Evolutionary conservation across 345 rosid species (phyloP), one percentile per base, ranked within the genome.

Genomic region (Raphanus sativus): DNA sequence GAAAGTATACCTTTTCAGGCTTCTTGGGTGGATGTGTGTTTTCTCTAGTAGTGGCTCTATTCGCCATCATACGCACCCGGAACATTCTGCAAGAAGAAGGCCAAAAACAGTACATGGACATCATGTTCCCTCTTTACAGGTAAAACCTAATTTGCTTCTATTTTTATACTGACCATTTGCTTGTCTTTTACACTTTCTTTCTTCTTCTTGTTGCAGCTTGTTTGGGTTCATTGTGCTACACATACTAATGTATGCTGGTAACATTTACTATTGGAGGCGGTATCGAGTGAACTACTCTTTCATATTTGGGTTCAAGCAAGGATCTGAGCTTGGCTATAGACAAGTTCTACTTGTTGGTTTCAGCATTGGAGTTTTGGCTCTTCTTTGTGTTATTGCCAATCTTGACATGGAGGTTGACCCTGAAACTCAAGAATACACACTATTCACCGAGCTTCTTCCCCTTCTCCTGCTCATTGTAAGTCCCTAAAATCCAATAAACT

Each of bases 71-170:
- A 1, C 85, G 84, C 0, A 80, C 86, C 11, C 77, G 85, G 2
- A 65, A 83, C 13, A 74, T 86, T 75, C 62, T 87, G 76, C 32
- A 67, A 0, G 42, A 71, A 1, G 9, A 21, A 65, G 90, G 85
- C 9, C 77, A 82, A 13, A 65, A 21, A 12, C 62, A 10, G 8
- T 87, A 87, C 76, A 87, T 89, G 93, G 77, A 68, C 33, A 87
- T 80, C 28, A 72, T 89, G 88, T 89, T 90, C 30, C 91, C 96
- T 54, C 86, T 86, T 16, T 87, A 89, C 69, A 87, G 88, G 90
- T 89, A 48, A 50, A 79, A 12, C 28, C 7, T 54, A 48, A 2
- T 45, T 40, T 72, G 5, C 8, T 2, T 1, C 17, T 40, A 71
- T 13, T 8, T 17, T 12, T 55, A 7, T 6, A 60, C 3, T 2